Evolutionary conservation across 2,329 filamentous ascomycete genomes (phyloP).

Genomic region (Escovopsis sp.): DNA sequence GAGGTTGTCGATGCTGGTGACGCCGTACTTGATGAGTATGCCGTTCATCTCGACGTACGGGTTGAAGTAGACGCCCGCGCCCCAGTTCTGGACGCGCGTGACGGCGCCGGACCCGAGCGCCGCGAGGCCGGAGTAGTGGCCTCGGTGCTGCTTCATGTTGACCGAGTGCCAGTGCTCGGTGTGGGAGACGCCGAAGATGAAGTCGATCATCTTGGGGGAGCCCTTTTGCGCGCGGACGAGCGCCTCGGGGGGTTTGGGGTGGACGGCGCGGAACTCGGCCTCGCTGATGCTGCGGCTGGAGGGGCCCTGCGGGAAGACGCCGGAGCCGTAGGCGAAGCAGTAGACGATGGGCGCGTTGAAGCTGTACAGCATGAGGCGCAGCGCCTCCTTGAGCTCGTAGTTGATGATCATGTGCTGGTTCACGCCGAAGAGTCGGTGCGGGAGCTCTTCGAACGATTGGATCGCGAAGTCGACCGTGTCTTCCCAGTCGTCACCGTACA

Average conservation of each 20-base stretch:
- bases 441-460: constrained; percentile 28
- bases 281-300: constrained; percentile 38
- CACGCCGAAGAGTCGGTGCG: constrained; percentile 55
- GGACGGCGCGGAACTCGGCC: constrained; percentile 46
- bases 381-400: constrained; percentile 80
- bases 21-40: constrained; percentile 93
- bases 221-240: constrained; percentile 76
- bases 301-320: constrained; percentile 72
- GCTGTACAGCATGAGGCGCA: constrained; percentile 77
- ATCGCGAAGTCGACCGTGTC: constrained; percentile 26
- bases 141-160: constrained; percentile 73
- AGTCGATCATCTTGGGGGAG: constrained; percentile 92
- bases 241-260: constrained; percentile 67
- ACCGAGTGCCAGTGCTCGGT: constrained; percentile 94
- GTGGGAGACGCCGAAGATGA: constrained; percentile 90
- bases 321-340: constrained; percentile 93
- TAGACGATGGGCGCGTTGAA: constrained; percentile 90
- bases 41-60: constrained; percentile 90
- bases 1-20: constrained; percentile 84
- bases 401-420: constrained; percentile 97
- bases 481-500: constrained; percentile 28
- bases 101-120: constrained; percentile 74
- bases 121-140: constrained; percentile 82
- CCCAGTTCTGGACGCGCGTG: constrained; percentile 76
- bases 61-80: constrained; percentile 95